Evolutionary conservation across 2,329 filamentous ascomycete species (phyloP), one percentile per base, ranked within the genome.

Genomic region (Nannizziopsis arthrosporioides): DNA sequence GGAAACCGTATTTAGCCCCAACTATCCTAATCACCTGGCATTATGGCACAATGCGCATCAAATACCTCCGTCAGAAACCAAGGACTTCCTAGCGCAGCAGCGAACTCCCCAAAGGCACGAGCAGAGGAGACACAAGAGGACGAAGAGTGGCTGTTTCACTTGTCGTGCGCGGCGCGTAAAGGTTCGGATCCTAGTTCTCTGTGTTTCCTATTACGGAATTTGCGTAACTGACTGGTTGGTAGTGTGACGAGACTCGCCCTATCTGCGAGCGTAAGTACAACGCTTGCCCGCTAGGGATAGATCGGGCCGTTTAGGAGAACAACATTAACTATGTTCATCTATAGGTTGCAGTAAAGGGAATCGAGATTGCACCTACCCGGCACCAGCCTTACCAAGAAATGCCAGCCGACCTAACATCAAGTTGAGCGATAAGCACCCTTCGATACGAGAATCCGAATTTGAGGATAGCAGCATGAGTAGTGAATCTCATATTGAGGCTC

Each of bases 221-320:
- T 37, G 17, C 38, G 11, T 47, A 17, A 30, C 45, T 47, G 31
- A 47, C 34, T 31, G 22, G 15, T 15, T 34, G 40, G 44, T 54
- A 94, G 85, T 98, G 92, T 64, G 92, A 96, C 63, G 92, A 98
- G 67, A 77, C 73, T 17, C 85, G 82, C 57, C 92, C 92, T 10
- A 75, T 85, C 46, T 96, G 92, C 68, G 89, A 95, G 63, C 68
- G 76, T 78, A 64, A 61, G 75, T 71, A 30, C 15, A 15, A 27
- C 7, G 22, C 22, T 7, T 27, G 22, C 43, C 34, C 31, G 46
- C 17, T 52, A 39, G 39, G 49, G 27, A 53, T 38, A 50, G 34
- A 34, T n/a, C n/a, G n/a, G n/a, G 31, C 32, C 37, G 40, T 31
- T 19, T 12, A 40, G 10, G 19, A 7, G 42, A 15, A 35, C 18